Base-by-base conservation (phyloP, 352 stramenopile species). In the Phytophthora lateralis region DNA sequence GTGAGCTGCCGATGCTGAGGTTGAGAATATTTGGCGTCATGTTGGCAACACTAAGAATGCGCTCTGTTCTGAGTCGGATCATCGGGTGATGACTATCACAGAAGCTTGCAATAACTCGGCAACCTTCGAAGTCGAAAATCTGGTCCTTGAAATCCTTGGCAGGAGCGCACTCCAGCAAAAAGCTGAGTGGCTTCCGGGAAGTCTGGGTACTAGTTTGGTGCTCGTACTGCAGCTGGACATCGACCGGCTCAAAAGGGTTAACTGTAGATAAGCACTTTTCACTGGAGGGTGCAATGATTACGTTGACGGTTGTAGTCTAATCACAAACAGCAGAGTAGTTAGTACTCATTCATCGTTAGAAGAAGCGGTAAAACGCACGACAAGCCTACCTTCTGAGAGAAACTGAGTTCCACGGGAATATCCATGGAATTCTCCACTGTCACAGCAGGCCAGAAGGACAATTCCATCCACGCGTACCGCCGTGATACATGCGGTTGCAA, bases 391-490 rank as follows among this genome's bases (percentile, higher is more conserved):
- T 77, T 76, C 35, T 85, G 78, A 29, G 48, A 54, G 8, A 88
- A 77, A 12, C 6, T 49, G 20, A 88, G 54, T 9, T 7, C n/a
- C 44, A 82, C 26, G 5, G 45, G 38, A 18, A 69, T 45, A 46
- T 80, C 66, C 35, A 62, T 73, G 0, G 10, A 69, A 63, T 88
- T 86, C 18, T 78, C 58, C 17, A 82, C 51, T 18, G 43, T 62
- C 8, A 88, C 53, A 27, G 72, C 76, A 38, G 78, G 76, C 57
- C 70, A 82, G 11, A 88, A 58, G 17, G 66, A 73, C 32, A 80
- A 37, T 41, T 85, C 78, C 58, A 86, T 69, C 78, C 78, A 88
- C 24, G 74, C 66, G 51, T 83, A 88, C 2, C 76, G 60, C 50
- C 72, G 65, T 2, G 71, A 71, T 30, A 81, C 42, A 9, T 74